A percentile compares a stretch with the other conserved stretches of the same genome.
Evolutionary conservation across 192 early-diverging fungal species (phyloP).

Genomic region (Pilobolus umbonatus): DNA sequence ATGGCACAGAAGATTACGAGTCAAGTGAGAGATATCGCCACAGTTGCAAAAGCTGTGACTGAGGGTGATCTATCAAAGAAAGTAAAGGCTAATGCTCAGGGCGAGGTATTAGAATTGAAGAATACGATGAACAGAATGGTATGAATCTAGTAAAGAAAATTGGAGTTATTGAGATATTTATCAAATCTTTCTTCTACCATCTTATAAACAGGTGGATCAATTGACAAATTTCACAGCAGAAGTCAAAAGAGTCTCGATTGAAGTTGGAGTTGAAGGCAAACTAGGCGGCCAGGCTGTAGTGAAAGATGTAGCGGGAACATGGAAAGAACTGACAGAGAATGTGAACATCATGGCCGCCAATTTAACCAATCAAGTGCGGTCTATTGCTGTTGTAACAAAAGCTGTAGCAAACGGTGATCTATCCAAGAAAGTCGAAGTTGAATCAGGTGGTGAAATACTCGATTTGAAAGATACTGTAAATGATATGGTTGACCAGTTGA

Average conservation of each 20-base stretch:
- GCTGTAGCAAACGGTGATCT: not conserved
- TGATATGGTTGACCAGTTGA: not conserved
- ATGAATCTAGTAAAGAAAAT: slow-evolving; percentile 7
- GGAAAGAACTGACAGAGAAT: too few relatives aligned
- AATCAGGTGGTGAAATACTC: too few relatives aligned
- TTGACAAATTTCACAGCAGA: slow-evolving; percentile 48
- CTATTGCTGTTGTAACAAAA: too few relatives aligned
- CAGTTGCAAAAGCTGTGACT: slow-evolving; percentile 52
- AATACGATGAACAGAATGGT: slow-evolving; percentile 57
- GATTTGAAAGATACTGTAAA: not conserved
- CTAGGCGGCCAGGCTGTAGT: too few relatives aligned
- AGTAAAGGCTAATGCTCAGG: slow-evolving; percentile 48
- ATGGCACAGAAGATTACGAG: slow-evolving; percentile 54
- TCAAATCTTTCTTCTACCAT: not conserved
- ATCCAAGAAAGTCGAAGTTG: too few relatives aligned
- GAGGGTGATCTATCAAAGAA: slow-evolving; percentile 47
- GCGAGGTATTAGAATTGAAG: slow-evolving; percentile 57
- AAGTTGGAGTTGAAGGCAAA: too few relatives aligned
- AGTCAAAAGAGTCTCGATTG: slow-evolving; percentile 65
- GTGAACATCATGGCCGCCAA: too few relatives aligned
- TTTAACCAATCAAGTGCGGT: too few relatives aligned
- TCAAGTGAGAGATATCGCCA: slow-evolving; percentile 55
- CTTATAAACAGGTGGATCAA: slow-evolving; percentile 31
- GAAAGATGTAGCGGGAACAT: too few relatives aligned
- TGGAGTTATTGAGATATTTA: not conserved